Conservation (phyloP, 2,329 filamentous ascomycete species). For the Elsinoe necatrix region DNA sequence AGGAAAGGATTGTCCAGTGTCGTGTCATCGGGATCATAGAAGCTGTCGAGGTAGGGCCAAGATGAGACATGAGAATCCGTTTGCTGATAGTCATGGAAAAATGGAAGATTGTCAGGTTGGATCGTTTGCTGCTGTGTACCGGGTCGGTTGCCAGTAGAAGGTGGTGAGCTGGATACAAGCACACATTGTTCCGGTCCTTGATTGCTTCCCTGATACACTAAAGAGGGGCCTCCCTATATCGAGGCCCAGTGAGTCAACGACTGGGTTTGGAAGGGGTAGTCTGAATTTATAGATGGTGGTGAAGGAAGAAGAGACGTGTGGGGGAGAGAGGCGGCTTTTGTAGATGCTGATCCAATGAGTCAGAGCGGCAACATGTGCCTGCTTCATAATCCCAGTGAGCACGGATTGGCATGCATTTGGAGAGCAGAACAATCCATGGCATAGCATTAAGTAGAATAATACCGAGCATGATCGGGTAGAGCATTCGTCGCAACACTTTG, state of each 20-base stretch:
- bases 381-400: constrained; percentile 22
- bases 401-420: constrained; percentile 22
- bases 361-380: constrained; percentile 20
- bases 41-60: not conserved
- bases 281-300: not conserved
- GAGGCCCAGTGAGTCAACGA: not conserved
- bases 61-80: not conserved
- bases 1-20: not conserved
- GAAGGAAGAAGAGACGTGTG: not conserved
- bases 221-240: constrained; percentile 1
- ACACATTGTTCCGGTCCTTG: constrained; percentile 5
- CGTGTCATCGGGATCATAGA: not conserved
- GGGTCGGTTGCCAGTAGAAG: not conserved
- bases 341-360: not conserved
- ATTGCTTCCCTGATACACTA: not conserved
- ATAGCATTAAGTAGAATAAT: constrained; percentile 21
- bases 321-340: not conserved
- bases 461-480: constrained; percentile 25
- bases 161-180: not conserved
- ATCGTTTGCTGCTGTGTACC: not conserved
- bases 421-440: constrained; percentile 23
- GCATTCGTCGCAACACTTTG: constrained; percentile 24
- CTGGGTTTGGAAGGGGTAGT: not conserved
- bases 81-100: not conserved
- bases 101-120: not conserved